Percentiles rank a stretch among this genome's conserved stretches.
These are phyloP conservation scores for Wickerhamiella bombiphila DNA, from an alignment of 805 yeast genomes.

Conservation along the genomic window DNA sequence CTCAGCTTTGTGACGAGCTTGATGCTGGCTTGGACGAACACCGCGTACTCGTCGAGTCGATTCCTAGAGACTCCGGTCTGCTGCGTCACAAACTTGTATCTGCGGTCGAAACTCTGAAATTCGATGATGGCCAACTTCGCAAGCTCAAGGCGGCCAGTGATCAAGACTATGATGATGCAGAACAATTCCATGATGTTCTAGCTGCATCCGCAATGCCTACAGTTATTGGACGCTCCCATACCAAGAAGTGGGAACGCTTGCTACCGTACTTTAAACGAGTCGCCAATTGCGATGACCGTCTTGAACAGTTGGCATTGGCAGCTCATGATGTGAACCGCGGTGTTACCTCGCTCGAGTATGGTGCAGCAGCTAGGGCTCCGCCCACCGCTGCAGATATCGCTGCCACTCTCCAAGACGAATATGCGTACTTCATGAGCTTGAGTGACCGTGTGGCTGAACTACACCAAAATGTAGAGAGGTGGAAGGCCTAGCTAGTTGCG, in stretches of 20 bases:
- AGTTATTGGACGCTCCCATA: constrained; percentile 4
- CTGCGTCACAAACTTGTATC: constrained; percentile 34
- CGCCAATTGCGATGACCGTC: constrained; percentile 22
- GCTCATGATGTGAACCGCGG: constrained; percentile 24
- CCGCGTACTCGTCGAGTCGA: constrained; percentile 27
- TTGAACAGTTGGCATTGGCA: constrained; percentile 21
- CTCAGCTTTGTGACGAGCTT: constrained; percentile 37
- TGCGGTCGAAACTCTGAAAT: constrained; percentile 38
- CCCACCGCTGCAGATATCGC: constrained; percentile 19
- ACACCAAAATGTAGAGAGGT: constrained; percentile 32
- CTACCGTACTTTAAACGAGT: constrained; percentile 20
- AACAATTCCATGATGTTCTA: constrained; percentile 16
- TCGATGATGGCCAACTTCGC: constrained; percentile 28
- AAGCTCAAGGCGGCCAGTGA: constrained; percentile 21
- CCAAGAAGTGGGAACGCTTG: constrained; percentile 21
- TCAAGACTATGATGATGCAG: constrained; percentile 20
- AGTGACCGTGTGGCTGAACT: constrained; percentile 59
- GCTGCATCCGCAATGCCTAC: constrained; percentile 18
- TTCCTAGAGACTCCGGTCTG: constrained; percentile 42
- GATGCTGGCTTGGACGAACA: constrained; percentile 31
- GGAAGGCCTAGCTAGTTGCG: background rate
- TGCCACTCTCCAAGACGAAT: constrained; percentile 37
- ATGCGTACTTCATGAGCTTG: constrained; percentile 52
- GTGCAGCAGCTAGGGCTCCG: constrained; percentile 11
- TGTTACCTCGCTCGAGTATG: constrained; percentile 22